Base-by-base conservation (phyloP, 805 yeast genomes). In the Metschnikowia orientalis region DNA sequence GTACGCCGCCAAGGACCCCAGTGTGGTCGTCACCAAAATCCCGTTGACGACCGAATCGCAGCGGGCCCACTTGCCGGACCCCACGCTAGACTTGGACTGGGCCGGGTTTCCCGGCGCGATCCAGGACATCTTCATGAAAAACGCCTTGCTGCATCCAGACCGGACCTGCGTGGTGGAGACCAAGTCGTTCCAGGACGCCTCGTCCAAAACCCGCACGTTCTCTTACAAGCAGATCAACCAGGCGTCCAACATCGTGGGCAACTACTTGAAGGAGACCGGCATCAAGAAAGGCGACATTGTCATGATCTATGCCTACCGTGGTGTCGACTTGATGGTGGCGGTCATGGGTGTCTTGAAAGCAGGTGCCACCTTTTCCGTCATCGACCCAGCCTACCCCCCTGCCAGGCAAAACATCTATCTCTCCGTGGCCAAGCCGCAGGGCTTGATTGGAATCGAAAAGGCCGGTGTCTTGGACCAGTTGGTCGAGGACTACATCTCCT, bases 371-470 rank as follows among this genome's bases (percentile, higher is more conserved):
- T 92, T 92, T 58, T 89, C 97, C 7, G 99, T 92, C 14, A 94
- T 92, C 44, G 99, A 92, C 56, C 98, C 98, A 6, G 97, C 97
- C 4, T 92, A 92, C 59, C 99, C 99, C 26, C 96, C 98, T 11
- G 95, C 95, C 7, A 78, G 99, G 61, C 99, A 92, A 61, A 92
- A 86, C 44, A 77, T 92, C 41, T 92, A 92, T 58, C 70, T 92
- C 37, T 78, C 84, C 29, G 99, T 92, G 10, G 97, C 98, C 22
- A 78, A 82, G 58, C 99, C 99, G 20, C 75, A 67, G 48, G 98
- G 95, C 44, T 71, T 92, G 47, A 81, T 92, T 41, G 95, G 89
- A 12, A 79, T 92, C 47, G 80, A 81, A 47, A 84, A 87, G 56
- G 98, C 98, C 2, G 98, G 98, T 18, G 57, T 65, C 26, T 67